These are phyloP conservation scores for Nitzschia sp. DNA, from an alignment of 108 stramenopile species.

Conservation along the genomic window DNA sequence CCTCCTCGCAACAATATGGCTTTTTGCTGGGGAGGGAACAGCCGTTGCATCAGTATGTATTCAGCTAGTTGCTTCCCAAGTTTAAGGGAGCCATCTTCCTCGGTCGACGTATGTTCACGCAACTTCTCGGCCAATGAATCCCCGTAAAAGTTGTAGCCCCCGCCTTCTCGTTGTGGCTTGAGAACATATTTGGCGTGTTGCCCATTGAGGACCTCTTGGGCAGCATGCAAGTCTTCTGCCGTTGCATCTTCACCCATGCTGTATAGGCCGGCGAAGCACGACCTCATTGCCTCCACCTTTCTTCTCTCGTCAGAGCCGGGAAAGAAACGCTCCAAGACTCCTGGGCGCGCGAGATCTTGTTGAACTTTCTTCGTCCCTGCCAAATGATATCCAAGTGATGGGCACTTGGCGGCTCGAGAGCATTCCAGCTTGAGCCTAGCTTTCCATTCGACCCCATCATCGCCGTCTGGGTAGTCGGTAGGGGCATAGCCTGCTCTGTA, in stretches of 20 bases:
- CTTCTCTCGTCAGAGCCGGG: constrained; percentile 35
- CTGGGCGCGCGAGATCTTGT: constrained; percentile 88
- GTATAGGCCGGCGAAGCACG: constrained; percentile 82
- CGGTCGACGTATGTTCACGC: constrained; percentile 36
- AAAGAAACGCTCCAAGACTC: constrained; percentile 86
- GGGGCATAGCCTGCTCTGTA: constrained; percentile 97
- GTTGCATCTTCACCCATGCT: constrained; percentile 75
- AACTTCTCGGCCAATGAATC: constrained; percentile 66
- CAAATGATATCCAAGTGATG: constrained; percentile 91
- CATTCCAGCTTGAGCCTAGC: constrained; percentile 82
- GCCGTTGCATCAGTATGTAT: constrained; percentile 88
- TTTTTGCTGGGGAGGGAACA: constrained; percentile 77
- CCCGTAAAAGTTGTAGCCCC: constrained; percentile 97
- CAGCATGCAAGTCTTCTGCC: constrained; percentile 65
- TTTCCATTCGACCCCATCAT: constrained; percentile 87
- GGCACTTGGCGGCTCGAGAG: constrained; percentile 91
- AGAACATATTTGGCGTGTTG: constrained; percentile 79
- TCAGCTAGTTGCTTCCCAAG: constrained; percentile 53
- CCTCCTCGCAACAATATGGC: constrained; percentile 75
- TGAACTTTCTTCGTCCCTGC: constrained; percentile 99
- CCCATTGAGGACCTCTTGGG: constrained; percentile 65
- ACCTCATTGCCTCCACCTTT: constrained; percentile 48
- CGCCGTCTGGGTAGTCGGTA: constrained; percentile 85
- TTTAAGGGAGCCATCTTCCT: constrained; percentile 18
- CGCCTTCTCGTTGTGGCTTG: constrained; percentile 99